Conservation (phyloP, 352 stramenopile genomes). For the Achlya hypogyna region DNA sequence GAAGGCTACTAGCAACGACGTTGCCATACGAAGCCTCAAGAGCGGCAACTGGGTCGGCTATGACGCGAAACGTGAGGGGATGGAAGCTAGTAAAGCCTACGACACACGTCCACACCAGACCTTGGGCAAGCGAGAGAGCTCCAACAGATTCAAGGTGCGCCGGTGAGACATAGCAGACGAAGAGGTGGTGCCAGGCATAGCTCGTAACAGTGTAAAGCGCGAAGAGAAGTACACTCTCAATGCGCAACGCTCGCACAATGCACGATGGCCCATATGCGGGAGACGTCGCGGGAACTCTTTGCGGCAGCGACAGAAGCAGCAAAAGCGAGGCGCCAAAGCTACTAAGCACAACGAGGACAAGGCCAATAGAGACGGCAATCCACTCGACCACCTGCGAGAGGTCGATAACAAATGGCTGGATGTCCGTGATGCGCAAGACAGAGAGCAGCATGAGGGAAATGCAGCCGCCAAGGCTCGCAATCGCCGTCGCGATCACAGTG, state of each 20-base stretch:
- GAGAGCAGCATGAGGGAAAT: not conserved
- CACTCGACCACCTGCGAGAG: not conserved
- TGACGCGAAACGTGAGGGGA: not conserved
- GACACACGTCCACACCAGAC: not conserved
- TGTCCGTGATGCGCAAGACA: not conserved
- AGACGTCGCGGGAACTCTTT: constrained; percentile 1
- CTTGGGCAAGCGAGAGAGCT: not conserved
- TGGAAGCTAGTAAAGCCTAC: not conserved
- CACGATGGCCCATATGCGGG: not conserved
- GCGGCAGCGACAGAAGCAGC: constrained; percentile 12
- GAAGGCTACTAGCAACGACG: not conserved
- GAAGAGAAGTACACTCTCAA: constrained; percentile 1
- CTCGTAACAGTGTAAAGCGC: not conserved
- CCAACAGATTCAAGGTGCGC: not conserved
- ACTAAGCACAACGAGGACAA: constrained; percentile 3
- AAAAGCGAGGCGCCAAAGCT: not conserved
- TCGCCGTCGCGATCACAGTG: not conserved
- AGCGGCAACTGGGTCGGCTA: constrained; percentile 1
- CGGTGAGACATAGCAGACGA: not conserved
- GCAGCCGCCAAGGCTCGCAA: not conserved
- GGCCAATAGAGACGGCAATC: not conserved
- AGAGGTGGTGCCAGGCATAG: constrained; percentile 7
- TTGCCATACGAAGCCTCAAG: not conserved
- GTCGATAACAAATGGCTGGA: not conserved
- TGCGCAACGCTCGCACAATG: not conserved